Conservation (phyloP, 768 basidiomycete genomes). For the Amanita fuliginea region DNA sequence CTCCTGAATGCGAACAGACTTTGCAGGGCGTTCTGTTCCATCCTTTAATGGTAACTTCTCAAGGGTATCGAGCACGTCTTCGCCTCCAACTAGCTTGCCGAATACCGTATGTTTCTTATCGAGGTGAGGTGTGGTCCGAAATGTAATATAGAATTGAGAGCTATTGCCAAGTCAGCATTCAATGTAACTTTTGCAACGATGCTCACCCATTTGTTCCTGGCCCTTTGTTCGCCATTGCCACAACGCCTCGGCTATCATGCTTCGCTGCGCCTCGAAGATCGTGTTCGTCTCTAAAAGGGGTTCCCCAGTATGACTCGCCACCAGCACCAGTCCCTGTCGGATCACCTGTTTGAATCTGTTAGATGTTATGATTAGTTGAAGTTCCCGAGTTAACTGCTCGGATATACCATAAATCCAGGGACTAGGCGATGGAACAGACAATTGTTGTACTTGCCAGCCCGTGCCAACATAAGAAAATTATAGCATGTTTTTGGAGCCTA, state of each 20-base stretch:
- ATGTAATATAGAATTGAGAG: constrained; percentile 92
- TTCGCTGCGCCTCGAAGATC: constrained; percentile 81
- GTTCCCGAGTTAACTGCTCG: constrained; percentile 2
- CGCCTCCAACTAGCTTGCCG: constrained; percentile 93
- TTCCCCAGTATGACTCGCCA: constrained; percentile 90
- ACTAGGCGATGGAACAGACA: constrained; percentile 88
- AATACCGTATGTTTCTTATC: constrained; percentile 96
- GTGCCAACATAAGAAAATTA: constrained; percentile 93
- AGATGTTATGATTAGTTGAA: neutral
- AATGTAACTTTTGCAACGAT: neutral
- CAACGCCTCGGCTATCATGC: constrained; percentile 71
- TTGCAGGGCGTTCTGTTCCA: constrained; percentile 80
- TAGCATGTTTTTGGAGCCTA: constrained; percentile 98
- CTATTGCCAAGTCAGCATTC: constrained; percentile 23
- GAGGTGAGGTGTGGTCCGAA: constrained; percentile 71
- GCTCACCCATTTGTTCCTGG: constrained; percentile 75
- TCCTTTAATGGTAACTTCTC: constrained; percentile 75
- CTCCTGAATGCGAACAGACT: constrained; percentile 77
- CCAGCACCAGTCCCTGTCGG: constrained; percentile 94
- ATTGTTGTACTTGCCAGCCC: constrained; percentile 82
- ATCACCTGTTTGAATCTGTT: constrained; percentile 93
- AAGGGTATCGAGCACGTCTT: constrained; percentile 76
- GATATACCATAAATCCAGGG: constrained; percentile 84
- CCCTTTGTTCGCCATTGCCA: constrained; percentile 97
- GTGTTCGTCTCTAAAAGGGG: constrained; percentile 91